Percentiles rank a stretch among this genome's conserved stretches.
These are phyloP conservation scores for Lolium perenne DNA, from an alignment of 176 grass and related monocot genomes.

Conservation along the genomic window DNA sequence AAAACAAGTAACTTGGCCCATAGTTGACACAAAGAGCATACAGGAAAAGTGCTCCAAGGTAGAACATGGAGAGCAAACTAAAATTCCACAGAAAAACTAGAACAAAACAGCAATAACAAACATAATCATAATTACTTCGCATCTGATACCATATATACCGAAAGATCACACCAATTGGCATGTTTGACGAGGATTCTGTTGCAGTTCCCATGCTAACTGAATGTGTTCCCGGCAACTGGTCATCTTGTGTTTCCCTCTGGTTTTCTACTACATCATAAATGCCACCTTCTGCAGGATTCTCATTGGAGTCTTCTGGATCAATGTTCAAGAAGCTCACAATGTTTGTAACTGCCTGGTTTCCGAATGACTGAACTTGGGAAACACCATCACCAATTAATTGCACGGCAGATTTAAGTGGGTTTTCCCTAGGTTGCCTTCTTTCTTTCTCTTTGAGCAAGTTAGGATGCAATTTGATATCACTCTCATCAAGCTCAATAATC, in stretches of 20 bases:
- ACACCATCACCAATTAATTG: slow-evolving; percentile 97
- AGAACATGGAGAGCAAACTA: slow-evolving; percentile 95
- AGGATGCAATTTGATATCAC: slow-evolving; percentile 44
- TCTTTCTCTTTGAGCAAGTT: slow-evolving; percentile 64
- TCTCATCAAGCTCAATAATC: slow-evolving; percentile 78
- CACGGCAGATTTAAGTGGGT: slow-evolving; percentile 91
- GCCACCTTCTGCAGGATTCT: slow-evolving; percentile 48
- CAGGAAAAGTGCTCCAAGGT: slow-evolving; percentile 91
- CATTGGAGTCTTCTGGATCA: slow-evolving; percentile 69
- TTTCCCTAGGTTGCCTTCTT: slow-evolving; percentile 66
- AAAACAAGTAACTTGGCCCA: slow-evolving; percentile 90
- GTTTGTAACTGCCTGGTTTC: slow-evolving; percentile 98
- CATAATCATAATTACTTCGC: slow-evolving; percentile 96
- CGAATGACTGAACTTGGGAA: slow-evolving; percentile 93
- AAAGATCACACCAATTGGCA: slow-evolving; percentile 85
- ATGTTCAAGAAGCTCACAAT: slow-evolving; percentile 98
- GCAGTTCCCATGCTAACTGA: slow-evolving; percentile 56
- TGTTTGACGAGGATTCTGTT: slow-evolving; percentile 49
- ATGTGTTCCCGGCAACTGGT: slow-evolving; percentile 61
- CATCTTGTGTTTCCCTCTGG: slow-evolving; percentile 56
- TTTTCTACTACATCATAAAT: slow-evolving; percentile 57
- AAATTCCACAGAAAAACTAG: slow-evolving; percentile 98
- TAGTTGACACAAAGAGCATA: slow-evolving; percentile 98
- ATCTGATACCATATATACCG: slow-evolving; percentile 91
- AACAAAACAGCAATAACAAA: slow-evolving; percentile 97